Percentiles rank a stretch among this genome's conserved stretches.
phyloP scores from a whole-genome alignment of 768 basidiomycete genomes.

The Mycena vitilis region DNA sequence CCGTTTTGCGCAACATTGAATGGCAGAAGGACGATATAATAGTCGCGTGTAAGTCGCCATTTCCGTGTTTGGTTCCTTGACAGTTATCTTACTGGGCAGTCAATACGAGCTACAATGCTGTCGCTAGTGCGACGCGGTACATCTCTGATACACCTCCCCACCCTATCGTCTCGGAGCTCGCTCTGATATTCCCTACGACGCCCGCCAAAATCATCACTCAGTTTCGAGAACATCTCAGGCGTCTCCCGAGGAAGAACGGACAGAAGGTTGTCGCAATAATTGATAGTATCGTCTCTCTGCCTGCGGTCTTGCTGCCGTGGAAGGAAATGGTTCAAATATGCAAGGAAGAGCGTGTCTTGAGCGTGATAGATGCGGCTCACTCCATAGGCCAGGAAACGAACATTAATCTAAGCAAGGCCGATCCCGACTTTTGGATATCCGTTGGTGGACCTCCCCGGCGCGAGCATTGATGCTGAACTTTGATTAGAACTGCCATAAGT shows the following conservation, averaged over 20 bases:
- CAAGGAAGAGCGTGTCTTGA: slow-evolving; percentile 70
- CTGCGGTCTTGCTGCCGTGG: slow-evolving; percentile 83
- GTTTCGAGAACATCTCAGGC: slow-evolving; percentile 39
- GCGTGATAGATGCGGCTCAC: slow-evolving; percentile 86
- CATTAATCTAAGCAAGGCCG: slow-evolving; percentile 64
- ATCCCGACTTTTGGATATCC: slow-evolving; percentile 85
- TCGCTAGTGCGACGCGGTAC: slow-evolving; percentile 61
- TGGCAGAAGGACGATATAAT: slow-evolving; percentile 74
- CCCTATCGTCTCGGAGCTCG: slow-evolving; percentile 58
- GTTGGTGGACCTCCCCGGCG: slow-evolving; percentile 50
- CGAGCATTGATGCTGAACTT: background rate
- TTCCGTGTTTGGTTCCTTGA: background rate
- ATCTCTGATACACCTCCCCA: slow-evolving; percentile 64
- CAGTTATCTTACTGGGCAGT: slow-evolving; percentile 21
- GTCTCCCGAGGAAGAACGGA: slow-evolving; percentile 18
- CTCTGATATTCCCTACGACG: slow-evolving; percentile 60
- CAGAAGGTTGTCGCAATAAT: slow-evolving; percentile 73
- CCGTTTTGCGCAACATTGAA: slow-evolving; percentile 68
- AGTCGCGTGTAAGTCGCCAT: slow-evolving; percentile 54
- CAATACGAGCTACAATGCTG: slow-evolving; percentile 59
- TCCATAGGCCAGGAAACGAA: slow-evolving; percentile 81
- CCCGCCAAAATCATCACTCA: slow-evolving; percentile 56
- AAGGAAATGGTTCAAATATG: slow-evolving; percentile 75
- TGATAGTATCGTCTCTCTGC: slow-evolving; percentile 73
- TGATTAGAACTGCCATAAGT: slow-evolving; percentile 84